phyloP scores from a whole-genome alignment of 2,329 filamentous ascomycete species.

The Trichophyton rubrum region DNA sequence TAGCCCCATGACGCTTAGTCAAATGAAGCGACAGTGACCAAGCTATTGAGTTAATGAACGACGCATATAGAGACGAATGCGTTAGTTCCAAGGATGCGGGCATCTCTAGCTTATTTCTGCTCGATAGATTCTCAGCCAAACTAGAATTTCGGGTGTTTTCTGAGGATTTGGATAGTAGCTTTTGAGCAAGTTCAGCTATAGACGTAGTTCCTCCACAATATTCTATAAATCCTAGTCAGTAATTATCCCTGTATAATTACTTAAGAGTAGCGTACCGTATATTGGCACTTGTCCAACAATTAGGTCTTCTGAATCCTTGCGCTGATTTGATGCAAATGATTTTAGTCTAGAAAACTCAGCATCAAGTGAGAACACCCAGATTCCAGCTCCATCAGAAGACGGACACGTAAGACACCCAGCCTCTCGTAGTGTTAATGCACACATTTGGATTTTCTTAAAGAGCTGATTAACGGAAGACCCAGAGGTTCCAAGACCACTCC shows the following conservation, averaged over 20 bases:
- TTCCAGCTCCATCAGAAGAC: constrained; percentile 25
- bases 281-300: constrained; percentile 5
- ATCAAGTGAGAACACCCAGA: constrained; percentile 32
- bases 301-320: constrained; percentile 3
- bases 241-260: not conserved
- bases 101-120: constrained; percentile 1
- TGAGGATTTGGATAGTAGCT: constrained; percentile 7
- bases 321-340: constrained; percentile 15
- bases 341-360: constrained; percentile 26
- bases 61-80: constrained; percentile 24
- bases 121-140: constrained; percentile 2
- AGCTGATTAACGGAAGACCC: not conserved
- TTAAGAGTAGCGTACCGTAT: not conserved
- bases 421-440: constrained; percentile 26
- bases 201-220: constrained; percentile 2
- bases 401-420: constrained; percentile 28
- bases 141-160: constrained; percentile 1
- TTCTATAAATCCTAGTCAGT: constrained; percentile 5
- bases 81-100: constrained; percentile 7
- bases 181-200: constrained; percentile 7
- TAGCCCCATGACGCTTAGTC: constrained; percentile 24
- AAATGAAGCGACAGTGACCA: constrained; percentile 27
- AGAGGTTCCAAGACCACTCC: constrained; percentile 9
- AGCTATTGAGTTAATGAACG: constrained; percentile 30
- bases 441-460: constrained; percentile 23